These are phyloP conservation scores for Syncephalastrum monosporum DNA, from an alignment of 371 early-diverging fungal species.

Conservation along the genomic window DNA sequence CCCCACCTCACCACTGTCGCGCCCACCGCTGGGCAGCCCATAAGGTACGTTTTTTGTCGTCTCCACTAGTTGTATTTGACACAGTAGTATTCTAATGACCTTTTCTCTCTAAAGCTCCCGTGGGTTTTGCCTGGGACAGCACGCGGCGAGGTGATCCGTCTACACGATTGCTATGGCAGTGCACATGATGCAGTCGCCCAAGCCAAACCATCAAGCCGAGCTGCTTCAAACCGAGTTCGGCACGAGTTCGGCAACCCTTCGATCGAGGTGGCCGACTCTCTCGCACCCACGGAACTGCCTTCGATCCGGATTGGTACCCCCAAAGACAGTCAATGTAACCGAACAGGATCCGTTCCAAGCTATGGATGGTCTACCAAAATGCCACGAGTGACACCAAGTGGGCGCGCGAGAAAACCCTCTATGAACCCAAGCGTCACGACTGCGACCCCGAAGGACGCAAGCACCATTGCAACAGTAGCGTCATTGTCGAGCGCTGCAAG, in stretches of 20 bases:
- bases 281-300: slow-evolving; percentile 27
- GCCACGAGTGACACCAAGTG: slow-evolving; percentile 26
- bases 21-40: too few species aligned
- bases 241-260: slow-evolving; percentile 38
- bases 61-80: too few species aligned
- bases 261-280: slow-evolving; percentile 33
- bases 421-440: slow-evolving; percentile 21
- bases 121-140: too few species aligned
- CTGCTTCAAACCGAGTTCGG: slow-evolving; percentile 35
- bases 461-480: slow-evolving; percentile 5
- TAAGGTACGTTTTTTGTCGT: too few species aligned
- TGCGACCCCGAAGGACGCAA: slow-evolving; percentile 1
- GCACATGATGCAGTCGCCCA: slow-evolving; percentile 34
- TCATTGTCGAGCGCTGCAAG: slow-evolving; percentile 12
- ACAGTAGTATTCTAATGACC: too few species aligned
- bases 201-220: slow-evolving; percentile 34
- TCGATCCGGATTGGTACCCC: slow-evolving; percentile 31
- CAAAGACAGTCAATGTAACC: slow-evolving; percentile 28
- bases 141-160: background rate
- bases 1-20: too few species aligned
- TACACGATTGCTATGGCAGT: slow-evolving; percentile 34
- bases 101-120: too few species aligned
- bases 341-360: slow-evolving; percentile 28
- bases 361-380: slow-evolving; percentile 40
- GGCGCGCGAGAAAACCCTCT: slow-evolving; percentile 19